Percentiles rank a stretch among this genome's conserved stretches.
Evolutionary conservation across 2,329 filamentous ascomycete genomes (phyloP).

Genomic region (Fusarium sp.): DNA sequence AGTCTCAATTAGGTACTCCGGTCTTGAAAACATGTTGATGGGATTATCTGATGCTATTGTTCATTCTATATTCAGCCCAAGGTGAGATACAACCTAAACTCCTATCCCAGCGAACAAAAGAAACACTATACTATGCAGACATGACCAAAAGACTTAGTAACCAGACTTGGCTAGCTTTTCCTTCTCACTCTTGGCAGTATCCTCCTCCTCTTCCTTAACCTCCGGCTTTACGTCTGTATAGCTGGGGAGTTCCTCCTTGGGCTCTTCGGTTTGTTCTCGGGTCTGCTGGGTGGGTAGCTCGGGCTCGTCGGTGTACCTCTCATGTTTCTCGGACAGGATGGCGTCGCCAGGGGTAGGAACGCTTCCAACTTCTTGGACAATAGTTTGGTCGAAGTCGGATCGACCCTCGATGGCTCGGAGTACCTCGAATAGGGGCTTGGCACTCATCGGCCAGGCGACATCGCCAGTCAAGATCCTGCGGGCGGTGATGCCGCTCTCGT

Average conservation of each 20-base stretch:
- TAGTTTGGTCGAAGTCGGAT: constrained; percentile 38
- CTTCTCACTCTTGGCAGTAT: constrained; percentile 42
- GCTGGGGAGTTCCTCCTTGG: constrained; percentile 37
- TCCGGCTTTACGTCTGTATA: constrained; percentile 26
- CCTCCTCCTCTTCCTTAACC: constrained; percentile 20
- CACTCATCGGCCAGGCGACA: constrained; percentile 55
- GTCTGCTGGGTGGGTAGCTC: background rate
- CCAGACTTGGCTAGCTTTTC: constrained; percentile 41
- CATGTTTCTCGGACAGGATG: constrained; percentile 48
- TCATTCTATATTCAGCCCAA: background rate
- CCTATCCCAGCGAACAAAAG: background rate
- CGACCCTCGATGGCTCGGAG: constrained; percentile 54
- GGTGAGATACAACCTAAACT: background rate
- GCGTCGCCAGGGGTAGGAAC: constrained; percentile 35
- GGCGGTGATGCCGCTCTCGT: constrained; percentile 60
- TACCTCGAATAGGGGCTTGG: constrained; percentile 53
- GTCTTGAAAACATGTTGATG: background rate
- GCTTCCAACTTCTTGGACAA: constrained; percentile 45
- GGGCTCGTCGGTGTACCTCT: constrained; percentile 30
- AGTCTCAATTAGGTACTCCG: background rate
- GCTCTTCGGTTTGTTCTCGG: background rate
- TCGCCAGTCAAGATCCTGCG: constrained; percentile 52
- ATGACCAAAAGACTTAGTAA: constrained; percentile 14
- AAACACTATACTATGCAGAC: background rate
- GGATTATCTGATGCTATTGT: background rate